phyloP scores from a whole-genome alignment of 805 yeast genomes.

The Blastobotrys terrestris region DNA sequence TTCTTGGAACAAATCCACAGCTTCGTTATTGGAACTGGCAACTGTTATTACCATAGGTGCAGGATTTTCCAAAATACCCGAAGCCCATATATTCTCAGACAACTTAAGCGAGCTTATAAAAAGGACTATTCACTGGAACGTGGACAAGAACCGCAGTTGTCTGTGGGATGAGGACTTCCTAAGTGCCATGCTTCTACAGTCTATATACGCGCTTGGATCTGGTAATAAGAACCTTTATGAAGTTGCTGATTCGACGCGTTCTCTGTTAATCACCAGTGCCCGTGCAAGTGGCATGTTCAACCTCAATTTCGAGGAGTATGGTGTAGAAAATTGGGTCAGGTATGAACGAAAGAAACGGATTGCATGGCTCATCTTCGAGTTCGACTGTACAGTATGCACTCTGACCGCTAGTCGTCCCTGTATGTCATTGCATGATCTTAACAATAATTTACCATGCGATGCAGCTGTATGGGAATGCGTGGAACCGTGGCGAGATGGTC shows the following conservation, averaged over 20 bases:
- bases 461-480: constrained; percentile 19
- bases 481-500: constrained; percentile 10
- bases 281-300: constrained; percentile 19
- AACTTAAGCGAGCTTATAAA: constrained; percentile 18
- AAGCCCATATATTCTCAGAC: constrained; percentile 19
- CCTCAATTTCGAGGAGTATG: constrained; percentile 12
- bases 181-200: constrained; percentile 16
- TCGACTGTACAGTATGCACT: constrained; percentile 19
- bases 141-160: constrained; percentile 11
- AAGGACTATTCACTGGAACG: constrained; percentile 16
- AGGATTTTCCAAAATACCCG: constrained; percentile 17
- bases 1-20: constrained; percentile 12
- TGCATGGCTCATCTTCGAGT: constrained; percentile 21
- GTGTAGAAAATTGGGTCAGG: constrained; percentile 12
- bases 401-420: constrained; percentile 18
- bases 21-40: constrained; percentile 16
- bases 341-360: constrained; percentile 18
- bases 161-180: constrained; percentile 18
- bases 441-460: constrained; percentile 20
- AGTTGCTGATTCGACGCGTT: constrained; percentile 18
- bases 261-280: constrained; percentile 16
- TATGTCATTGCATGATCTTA: constrained; percentile 18
- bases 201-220: constrained; percentile 21
- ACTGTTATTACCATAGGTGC: constrained; percentile 21
- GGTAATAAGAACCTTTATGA: constrained; percentile 19